Percentiles rank a stretch among this genome's conserved stretches.
phyloP scores from a whole-genome alignment of 2,329 filamentous ascomycete species.

The Aspergillus ochraceus region DNA sequence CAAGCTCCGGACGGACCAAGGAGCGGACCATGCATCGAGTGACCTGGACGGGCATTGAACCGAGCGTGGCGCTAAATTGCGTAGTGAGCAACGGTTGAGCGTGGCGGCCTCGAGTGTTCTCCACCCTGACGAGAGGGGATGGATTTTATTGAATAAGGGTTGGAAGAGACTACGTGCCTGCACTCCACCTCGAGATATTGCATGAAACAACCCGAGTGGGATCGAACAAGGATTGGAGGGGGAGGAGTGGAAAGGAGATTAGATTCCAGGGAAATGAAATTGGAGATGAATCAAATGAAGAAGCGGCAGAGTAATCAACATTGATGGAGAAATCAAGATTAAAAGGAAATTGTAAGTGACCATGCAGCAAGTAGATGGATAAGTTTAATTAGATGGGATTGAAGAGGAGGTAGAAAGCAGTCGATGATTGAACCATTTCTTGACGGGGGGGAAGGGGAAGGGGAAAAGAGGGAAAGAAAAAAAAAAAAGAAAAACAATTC shows the following conservation, averaged over 20 bases:
- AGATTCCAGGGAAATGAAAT: not conserved
- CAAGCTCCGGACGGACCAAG: conserved; percentile 19
- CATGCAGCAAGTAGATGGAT: not conserved
- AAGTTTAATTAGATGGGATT: not conserved
- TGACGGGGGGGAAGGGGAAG: not conserved
- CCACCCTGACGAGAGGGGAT: conserved; percentile 10
- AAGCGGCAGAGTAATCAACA: not conserved
- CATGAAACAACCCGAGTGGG: conserved; percentile 19
- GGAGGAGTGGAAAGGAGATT: not conserved
- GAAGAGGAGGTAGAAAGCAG: not conserved
- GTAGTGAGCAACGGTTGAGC: conserved; percentile 14
- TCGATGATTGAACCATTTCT: not conserved
- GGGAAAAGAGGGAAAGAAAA: not conserved
- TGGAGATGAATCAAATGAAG: not conserved
- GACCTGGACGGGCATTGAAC: conserved; percentile 15
- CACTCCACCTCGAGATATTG: conserved; percentile 17
- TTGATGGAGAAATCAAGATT: not conserved
- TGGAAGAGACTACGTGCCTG: conserved; percentile 5
- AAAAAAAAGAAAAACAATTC: not conserved
- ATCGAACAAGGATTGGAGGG: conserved; percentile 7
- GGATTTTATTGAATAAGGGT: not conserved
- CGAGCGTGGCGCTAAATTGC: conserved; percentile 20
- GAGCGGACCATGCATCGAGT: conserved; percentile 21
- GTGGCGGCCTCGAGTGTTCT: conserved; percentile 11
- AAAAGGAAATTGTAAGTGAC: not conserved